Evolutionary conservation across 805 yeast genomes (phyloP).

Genomic region (Candida pini): DNA sequence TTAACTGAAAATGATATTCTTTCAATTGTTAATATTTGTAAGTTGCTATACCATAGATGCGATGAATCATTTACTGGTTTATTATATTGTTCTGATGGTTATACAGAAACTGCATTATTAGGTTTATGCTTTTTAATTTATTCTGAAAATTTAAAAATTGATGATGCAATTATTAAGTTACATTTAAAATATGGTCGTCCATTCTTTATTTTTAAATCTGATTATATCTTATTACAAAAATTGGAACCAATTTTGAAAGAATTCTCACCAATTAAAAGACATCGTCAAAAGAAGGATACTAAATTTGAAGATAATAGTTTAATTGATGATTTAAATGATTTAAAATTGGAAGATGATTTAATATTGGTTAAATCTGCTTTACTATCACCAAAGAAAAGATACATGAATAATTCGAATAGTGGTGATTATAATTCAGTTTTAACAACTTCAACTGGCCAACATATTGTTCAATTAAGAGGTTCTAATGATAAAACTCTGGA

Average conservation of each 20-base stretch:
- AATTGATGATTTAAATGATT: constrained; percentile 2
- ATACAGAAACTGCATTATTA: constrained; percentile 82
- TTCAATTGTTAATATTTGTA: constrained; percentile 64
- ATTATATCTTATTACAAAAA: constrained; percentile 58
- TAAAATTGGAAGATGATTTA: constrained; percentile 18
- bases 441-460: constrained; percentile 24
- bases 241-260: constrained; percentile 56
- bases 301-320: neutral
- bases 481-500: constrained; percentile 3
- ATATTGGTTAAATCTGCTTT: constrained; percentile 16
- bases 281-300: neutral
- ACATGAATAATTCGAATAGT: constrained; percentile 4
- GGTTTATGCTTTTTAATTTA: constrained; percentile 68
- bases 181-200: constrained; percentile 69
- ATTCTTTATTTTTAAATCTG: constrained; percentile 76
- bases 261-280: constrained; percentile 45
- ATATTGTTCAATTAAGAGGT: constrained; percentile 25
- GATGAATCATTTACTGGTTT: constrained; percentile 38
- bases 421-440: constrained; percentile 16
- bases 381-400: constrained; percentile 13
- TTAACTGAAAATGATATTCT: constrained; percentile 55
- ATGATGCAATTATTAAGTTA: constrained; percentile 59
- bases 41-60: constrained; percentile 48
- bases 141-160: constrained; percentile 51
- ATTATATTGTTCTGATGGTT: constrained; percentile 83